Evolutionary conservation across 148 eudicot genomes (phyloP), one percentile per base, ranked within the genome.

Genomic region (Diospyros kaki): DNA sequence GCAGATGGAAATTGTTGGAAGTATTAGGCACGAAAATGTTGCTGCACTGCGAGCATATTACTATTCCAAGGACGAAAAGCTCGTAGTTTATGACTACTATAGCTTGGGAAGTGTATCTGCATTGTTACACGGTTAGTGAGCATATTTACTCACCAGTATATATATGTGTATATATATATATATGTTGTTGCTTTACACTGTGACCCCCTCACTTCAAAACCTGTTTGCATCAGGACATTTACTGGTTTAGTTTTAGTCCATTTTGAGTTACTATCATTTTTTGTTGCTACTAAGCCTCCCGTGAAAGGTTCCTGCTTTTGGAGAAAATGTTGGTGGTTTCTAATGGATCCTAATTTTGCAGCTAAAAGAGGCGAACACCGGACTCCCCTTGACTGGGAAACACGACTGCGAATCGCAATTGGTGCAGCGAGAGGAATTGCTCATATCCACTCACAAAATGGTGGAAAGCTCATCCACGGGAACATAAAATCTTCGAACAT

Each of bases 61-160:
- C 73, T 90, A 81, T 68, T 92, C 94, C 41, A 92, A 87, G 64
- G 94, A 90, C 61, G 97, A 92, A 77, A 92, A 92, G 82, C 94
- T 92, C 39, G 73, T 90, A 78, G 91, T 92, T 41, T 88, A 90
- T 69, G 97, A 92, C 58, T 84, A 84, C 69, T 92, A 80, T 79
- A 67, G 52, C 69, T 83, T 48, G 6, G 97, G 97, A 46, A 92
- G 94, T 76, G 80, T 88, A 10, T 87, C 86, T 17, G 75, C 88
- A 9, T 18, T 87, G 81, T 61, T 92, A 82, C 97, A 92, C 56
- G 90, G 97, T 89, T 86, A 18, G 79, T 38, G 40, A 52, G 13
- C 14, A 17, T 17, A 59, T 61, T 12, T 61, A 28, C 28, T 28
- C 28, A 28, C 28, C 28, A 28, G 28, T 28, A 28, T 28, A 28